Evolutionary conservation across 2,329 filamentous ascomycete species (phyloP), one percentile per base, ranked within the genome.

Genomic region (Fusarium siculi): DNA sequence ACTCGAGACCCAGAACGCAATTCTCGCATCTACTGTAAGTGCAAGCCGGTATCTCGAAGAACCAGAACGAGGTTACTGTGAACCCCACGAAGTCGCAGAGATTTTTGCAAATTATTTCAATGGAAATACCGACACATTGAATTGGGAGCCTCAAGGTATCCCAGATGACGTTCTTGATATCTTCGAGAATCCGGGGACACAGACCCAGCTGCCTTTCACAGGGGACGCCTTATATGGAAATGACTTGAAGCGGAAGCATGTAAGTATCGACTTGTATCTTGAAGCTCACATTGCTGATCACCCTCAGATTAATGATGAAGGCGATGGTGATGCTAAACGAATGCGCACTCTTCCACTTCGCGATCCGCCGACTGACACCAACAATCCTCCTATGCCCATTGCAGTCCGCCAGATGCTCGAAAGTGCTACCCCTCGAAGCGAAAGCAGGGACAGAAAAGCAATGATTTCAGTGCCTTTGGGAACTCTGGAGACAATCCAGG

Each of bases 91-190:
- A 39, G 79, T 85, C 21, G 88, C 88, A 12, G 78, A 81, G 42
- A 75, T 81, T 2, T 89, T 90, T 74, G 80, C 83, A 21, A 81
- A 83, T 32, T 85, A 85, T 57, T 74, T 89, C 16, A 83, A 84
- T 55, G 81, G 77, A 6, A 61, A 73, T 74, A 63, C 82, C 75
- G 44, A 82, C 74, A 49, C 76, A 70, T 42, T 88, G 43, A 77
- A 80, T 9, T 90, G 85, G 85, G 83, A 85, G 19, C 83, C 86
- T 4, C 82, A 85, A 14, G 69, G 80, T 6, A 76, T 90, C 5
- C 87, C 88, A 0, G 83, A 85, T 2, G 79, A 84, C 1, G 82
- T 89, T 6, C 83, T 90, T 28, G 85, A 89, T 47, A 79, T 84
- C 37, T 90, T 81, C 75, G 74, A 80, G 42, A 80, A 77, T 63